Base-by-base conservation (phyloP, 129 eudicot genomes). In the Flaveria robusta region DNA sequence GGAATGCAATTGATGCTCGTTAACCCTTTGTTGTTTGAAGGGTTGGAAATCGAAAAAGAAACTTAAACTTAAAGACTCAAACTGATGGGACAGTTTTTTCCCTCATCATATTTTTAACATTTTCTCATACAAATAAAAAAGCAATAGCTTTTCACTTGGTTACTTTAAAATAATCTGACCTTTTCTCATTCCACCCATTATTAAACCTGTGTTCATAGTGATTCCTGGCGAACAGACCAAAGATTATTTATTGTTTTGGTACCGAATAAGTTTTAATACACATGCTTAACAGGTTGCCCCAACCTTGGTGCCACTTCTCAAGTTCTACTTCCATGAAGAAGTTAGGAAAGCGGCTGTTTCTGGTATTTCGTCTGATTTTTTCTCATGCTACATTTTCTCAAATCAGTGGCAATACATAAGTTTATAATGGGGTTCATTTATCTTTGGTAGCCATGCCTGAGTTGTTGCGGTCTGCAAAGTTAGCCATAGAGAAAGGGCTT, bases 291-390 rank as follows among this genome's bases (percentile, higher is more conserved):
- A 95, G 99, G 97, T 95, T 80, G 99, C 99, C 20, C 99, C 99
- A 69, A 95, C 86, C 18, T 79, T 95, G 83, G 99, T 95, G 71
- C 99, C 99, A n/a, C 97, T 95, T 46, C 87, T 95, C 51, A 95
- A 95, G 68, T 95, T 95, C 74, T 95, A 95, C 79, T 95, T 95
- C 71, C 99, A 95, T 72, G 99, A 95, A 77, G 99, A 95, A 88
- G 99, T 95, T 51, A 83, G 99, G 78, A 91, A 88, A 82, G 99
- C 99, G 56, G 97, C 99, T 67, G 99, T 95, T 83, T 89, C 99
- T 74, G 99, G 99, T 95, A 72, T 43, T 31, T 63, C 11, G 5
- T n/a, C 70, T 59, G 20, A 9, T 58, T 31, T 78, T 19, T 69
- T 24, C 9, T 10, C 5, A 18, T 15, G 16, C 2, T 63, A 16